Evolutionary conservation across 306 rosid species (phyloP).

Genomic region (Cucumis melo): DNA sequence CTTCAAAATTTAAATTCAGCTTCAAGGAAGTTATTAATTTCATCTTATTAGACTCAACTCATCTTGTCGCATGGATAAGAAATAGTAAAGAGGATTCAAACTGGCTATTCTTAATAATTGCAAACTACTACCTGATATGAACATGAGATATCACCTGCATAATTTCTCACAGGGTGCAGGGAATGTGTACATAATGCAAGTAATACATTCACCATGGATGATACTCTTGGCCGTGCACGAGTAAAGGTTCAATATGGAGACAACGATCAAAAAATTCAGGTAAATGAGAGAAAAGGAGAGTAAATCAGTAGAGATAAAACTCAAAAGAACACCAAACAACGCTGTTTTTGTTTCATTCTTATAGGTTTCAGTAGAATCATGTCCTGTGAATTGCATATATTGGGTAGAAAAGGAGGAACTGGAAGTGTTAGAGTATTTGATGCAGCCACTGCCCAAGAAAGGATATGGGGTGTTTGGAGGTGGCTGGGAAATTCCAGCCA

Average conservation of each 20-base stretch:
- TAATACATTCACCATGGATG: slow-evolving; percentile 53
- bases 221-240: slow-evolving; percentile 50
- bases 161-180: slow-evolving; percentile 41
- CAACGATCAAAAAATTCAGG: slow-evolving; percentile 44
- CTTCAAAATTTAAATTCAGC: background rate
- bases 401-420: slow-evolving; percentile 57
- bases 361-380: slow-evolving; percentile 62
- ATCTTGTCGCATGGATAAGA: background rate
- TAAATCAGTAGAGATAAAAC: background rate
- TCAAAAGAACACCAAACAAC: background rate
- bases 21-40: background rate
- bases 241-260: slow-evolving; percentile 72
- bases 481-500: slow-evolving; percentile 68
- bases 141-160: background rate
- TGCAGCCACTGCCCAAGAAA: slow-evolving; percentile 52
- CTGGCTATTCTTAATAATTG: background rate
- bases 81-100: background rate
- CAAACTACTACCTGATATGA: background rate
- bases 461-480: slow-evolving; percentile 72
- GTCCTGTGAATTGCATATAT: slow-evolving; percentile 68
- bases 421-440: slow-evolving; percentile 52
- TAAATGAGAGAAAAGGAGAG: background rate
- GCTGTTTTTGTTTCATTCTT: background rate
- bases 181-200: slow-evolving; percentile 63
- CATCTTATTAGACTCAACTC: background rate